Base-by-base conservation (phyloP, 495 filamentous ascomycete species). In the Penicillium riverlandense region DNA sequence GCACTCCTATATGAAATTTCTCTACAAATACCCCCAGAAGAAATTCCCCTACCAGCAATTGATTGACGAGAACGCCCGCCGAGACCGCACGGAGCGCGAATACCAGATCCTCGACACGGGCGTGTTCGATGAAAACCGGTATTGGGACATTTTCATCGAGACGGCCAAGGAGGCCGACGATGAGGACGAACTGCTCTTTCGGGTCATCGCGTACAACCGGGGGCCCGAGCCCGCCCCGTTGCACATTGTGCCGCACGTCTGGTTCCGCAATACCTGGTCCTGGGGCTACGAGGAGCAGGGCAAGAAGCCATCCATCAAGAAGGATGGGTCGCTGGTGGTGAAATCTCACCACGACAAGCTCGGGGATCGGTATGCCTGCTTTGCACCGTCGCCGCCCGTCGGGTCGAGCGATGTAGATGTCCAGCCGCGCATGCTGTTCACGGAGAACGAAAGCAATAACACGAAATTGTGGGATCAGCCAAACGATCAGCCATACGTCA, bases 1-100 rank as follows among this genome's bases (percentile, higher is more conserved):
- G 84, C 91, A 97, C 66, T 95, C 91, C 14, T 97, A 97, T 71
- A 97, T 97, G 91, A 97, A 97, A 63, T 92, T 79, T 55, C 82
- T 96, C 49, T 97, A 97, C 76, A 97, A 96, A 63, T 95, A 96
- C 53, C 91, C 91, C 1, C 91, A 97, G 69, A 75, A 75, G 54
- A 79, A 83, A 37, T 97, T 97, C 52, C 91, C 91, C 2, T 97
- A 97, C 63, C 76, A 95, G 54, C 79, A 95, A 47, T 69, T 97
- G 12, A 65, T 92, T 31, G 72, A 86, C 43, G 86, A 91, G 57
- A 97, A 95, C 57, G 86, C 82, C 27, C 77, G 72, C 43, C 84
- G 90, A 13, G 71, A 76, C 35, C 84, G 79, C 52, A 51, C 77
- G 44, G 91, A 95, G 34, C 78, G 74, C 27, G 91, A 97, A 58